Evolutionary conservation across 257 asterid species (phyloP).

Genomic region (Nyctanthes arbortristis): DNA sequence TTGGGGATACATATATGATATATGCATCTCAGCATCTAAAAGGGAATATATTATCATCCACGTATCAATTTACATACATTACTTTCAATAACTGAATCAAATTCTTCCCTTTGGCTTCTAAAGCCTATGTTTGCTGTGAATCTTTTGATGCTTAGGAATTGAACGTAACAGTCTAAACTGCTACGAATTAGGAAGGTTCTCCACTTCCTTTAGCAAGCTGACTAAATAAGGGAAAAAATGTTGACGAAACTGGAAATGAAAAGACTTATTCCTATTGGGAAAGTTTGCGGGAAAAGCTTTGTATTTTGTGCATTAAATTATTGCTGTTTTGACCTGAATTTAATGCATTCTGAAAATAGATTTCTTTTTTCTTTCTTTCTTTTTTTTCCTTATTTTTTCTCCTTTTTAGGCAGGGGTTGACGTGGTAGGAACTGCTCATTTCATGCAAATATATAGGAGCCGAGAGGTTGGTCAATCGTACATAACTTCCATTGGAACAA

Average conservation of each 20-base stretch:
- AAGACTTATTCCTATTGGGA: background rate
- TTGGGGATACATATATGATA: background rate
- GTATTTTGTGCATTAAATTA: constrained; percentile 5
- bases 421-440: constrained; percentile 48
- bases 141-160: background rate
- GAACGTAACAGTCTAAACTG: too few species aligned
- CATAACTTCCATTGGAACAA: constrained; percentile 81
- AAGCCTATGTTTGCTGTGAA: background rate
- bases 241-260: background rate
- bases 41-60: background rate
- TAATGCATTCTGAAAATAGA: constrained; percentile 16
- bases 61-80: background rate
- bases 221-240: background rate
- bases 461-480: constrained; percentile 96
- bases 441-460: constrained; percentile 83
- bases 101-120: background rate
- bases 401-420: constrained; percentile 57
- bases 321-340: background rate
- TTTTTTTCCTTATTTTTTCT: too few species aligned
- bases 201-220: background rate
- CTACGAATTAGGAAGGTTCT: background rate
- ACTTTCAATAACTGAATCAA: background rate
- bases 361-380: constrained; percentile 31
- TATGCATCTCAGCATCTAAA: too few species aligned
- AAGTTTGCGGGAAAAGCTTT: constrained; percentile 11